Base-by-base conservation (phyloP, 192 early-diverging fungal genomes). In the Paraglomus brasilianum region DNA sequence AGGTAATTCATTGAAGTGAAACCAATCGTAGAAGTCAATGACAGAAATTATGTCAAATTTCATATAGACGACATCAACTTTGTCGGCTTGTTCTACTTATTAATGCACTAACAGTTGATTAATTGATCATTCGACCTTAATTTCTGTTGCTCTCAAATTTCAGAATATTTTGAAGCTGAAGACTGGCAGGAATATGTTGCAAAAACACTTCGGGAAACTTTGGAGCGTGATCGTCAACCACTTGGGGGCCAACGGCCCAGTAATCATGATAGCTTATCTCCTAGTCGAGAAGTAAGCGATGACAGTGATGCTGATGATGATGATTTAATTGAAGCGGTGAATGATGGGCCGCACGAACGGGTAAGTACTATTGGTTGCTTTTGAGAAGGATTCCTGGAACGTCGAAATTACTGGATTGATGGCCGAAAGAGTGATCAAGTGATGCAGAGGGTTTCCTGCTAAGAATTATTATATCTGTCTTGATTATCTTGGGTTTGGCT, bases 271-370 rank as follows among this genome's bases (percentile, higher is more conserved):
- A 72, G 68, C 24, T 72, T 71, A 41, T 70, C 74, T 40, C 60
- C 74, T 41, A 74, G 67, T 2, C 59, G 61, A 19, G 80, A 77
- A 42, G 80, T 74, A 36, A 74, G 74, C 39, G 77, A 84, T 39
- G 78, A 78, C 15, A 86, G 85, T 40, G 87, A 87, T 15, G 81
- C 82, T 42, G 81, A 86, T 39, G 83, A 87, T 50, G 84, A 87
- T 46, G 73, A 76, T 4, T 30, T 30, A 30, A 78, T 78, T 51
- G 85, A 85, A 14, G 58, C 64, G 10, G 79, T 75, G 1, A 72
- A 77, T 14, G 87, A 85, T 50, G 87, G 86, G 1, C 85, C 86
- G 30, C 82, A 82, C 69, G 87, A 88, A 71, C 85, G 88, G 79
- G 87, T 88, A 77, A 67, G 79, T 62, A 10, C 19, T 14, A 30